A percentile compares a stretch with the other conserved stretches of the same genome.
These are phyloP conservation scores for Hibiscus syriacus DNA, from an alignment of 345 rosid species.

Conservation along the genomic window DNA sequence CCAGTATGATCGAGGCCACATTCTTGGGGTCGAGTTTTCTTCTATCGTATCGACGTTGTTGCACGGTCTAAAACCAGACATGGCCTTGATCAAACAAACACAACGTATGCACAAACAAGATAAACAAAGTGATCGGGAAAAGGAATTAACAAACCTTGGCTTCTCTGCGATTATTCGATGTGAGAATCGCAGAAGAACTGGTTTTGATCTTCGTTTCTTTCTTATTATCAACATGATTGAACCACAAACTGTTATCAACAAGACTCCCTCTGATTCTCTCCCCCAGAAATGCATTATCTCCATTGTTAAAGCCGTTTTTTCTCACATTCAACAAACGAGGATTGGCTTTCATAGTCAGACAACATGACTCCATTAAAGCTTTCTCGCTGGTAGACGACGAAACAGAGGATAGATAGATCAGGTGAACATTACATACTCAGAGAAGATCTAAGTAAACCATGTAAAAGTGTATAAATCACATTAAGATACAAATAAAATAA, in stretches of 20 bases:
- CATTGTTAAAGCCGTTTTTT: constrained; percentile 23
- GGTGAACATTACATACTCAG: no score
- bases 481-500: constrained; percentile 15
- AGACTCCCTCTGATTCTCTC: constrained; percentile 48
- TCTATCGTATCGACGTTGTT: constrained; percentile 43
- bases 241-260: constrained; percentile 21
- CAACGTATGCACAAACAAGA: neutral
- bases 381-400: constrained; percentile 14
- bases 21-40: constrained; percentile 68
- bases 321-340: constrained; percentile 26
- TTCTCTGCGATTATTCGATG: constrained; percentile 52
- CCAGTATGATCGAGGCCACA: constrained; percentile 82
- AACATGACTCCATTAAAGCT: constrained; percentile 56
- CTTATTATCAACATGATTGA: constrained; percentile 26
- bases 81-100: neutral
- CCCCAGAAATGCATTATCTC: constrained; percentile 47
- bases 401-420: constrained; percentile 10
- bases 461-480: no score
- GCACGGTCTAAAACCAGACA: constrained; percentile 44
- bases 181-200: constrained; percentile 56
- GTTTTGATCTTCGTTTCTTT: constrained; percentile 32
- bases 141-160: constrained; percentile 37
- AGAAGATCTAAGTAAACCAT: no score
- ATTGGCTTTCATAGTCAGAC: constrained; percentile 34
- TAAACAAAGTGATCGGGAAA: no score